Percentiles rank a stretch among this genome's conserved stretches.
These are phyloP conservation scores for Suhomyces xylopsoci DNA, from an alignment of 805 yeast genomes.

Conservation along the genomic window DNA sequence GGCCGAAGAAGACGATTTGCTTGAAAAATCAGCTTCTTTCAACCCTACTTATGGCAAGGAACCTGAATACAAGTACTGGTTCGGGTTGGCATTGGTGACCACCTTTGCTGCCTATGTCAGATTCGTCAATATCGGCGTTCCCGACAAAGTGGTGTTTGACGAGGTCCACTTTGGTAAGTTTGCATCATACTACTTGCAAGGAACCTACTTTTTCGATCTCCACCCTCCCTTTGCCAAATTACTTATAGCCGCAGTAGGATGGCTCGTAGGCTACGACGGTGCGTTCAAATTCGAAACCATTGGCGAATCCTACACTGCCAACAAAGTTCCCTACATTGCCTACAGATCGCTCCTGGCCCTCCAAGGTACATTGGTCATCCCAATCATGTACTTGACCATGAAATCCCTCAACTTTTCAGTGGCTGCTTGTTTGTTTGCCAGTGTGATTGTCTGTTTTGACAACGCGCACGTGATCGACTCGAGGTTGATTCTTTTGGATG, in stretches of 20 bases:
- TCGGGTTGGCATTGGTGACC: constrained; percentile 39
- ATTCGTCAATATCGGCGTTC: constrained; percentile 59
- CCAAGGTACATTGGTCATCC: constrained; percentile 80
- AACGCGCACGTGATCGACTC: constrained; percentile 90
- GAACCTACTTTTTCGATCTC: constrained; percentile 91
- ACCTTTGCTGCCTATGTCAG: constrained; percentile 48
- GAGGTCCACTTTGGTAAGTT: constrained; percentile 87
- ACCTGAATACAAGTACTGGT: constrained; percentile 28
- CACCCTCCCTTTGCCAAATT: constrained; percentile 98
- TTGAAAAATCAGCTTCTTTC: not conserved
- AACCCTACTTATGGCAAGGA: constrained; percentile 12
- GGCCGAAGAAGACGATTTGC: constrained; percentile 1
- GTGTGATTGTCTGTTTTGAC: constrained; percentile 75
- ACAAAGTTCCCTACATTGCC: constrained; percentile 84
- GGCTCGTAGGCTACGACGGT: constrained; percentile 88
- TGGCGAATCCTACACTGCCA: constrained; percentile 75
- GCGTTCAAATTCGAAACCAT: constrained; percentile 84
- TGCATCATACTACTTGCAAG: constrained; percentile 79
- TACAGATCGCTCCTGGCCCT: constrained; percentile 75
- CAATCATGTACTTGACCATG: constrained; percentile 78
- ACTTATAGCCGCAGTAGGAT: constrained; percentile 87
- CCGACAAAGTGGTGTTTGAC: constrained; percentile 78
- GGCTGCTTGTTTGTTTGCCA: constrained; percentile 73
- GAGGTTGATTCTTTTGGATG: constrained; percentile 86
- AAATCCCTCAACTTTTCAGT: constrained; percentile 81